phyloP scores from a whole-genome alignment of 108 stramenopile genomes.

The Cyclotella choctawhatcheeana region DNA sequence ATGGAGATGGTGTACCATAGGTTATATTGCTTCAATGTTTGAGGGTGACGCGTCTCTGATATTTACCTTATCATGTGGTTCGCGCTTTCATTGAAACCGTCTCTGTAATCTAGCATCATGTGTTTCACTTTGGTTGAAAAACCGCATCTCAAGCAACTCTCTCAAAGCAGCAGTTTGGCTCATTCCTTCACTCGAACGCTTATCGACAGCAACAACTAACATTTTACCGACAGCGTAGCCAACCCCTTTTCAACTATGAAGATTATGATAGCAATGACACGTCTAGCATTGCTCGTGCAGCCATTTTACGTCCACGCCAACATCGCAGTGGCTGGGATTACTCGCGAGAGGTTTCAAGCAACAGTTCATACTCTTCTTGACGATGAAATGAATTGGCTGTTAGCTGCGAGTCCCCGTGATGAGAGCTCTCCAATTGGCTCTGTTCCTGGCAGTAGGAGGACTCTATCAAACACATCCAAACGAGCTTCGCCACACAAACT shows the following conservation, averaged over 20 bases:
- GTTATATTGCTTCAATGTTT: no score
- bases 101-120: no score
- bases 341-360: slow-evolving; percentile 10
- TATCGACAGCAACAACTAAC: background rate
- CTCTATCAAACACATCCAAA: background rate
- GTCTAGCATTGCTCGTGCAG: background rate
- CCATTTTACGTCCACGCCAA: background rate
- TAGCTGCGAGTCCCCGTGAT: background rate
- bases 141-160: no score
- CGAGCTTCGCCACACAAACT: no score
- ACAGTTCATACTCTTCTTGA: slow-evolving; percentile 14
- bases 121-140: no score
- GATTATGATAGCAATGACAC: background rate
- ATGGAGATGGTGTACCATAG: no score
- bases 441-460: background rate
- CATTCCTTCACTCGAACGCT: no score
- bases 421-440: background rate
- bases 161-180: no score
- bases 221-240: background rate
- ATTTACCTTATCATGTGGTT: no score
- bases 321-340: slow-evolving; percentile 9
- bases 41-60: no score
- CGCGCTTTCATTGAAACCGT: no score
- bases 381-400: slow-evolving; percentile 14
- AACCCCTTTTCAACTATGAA: background rate